Conservation (phyloP, 768 basidiomycete species). For the Coprinellus micaceus region DNA sequence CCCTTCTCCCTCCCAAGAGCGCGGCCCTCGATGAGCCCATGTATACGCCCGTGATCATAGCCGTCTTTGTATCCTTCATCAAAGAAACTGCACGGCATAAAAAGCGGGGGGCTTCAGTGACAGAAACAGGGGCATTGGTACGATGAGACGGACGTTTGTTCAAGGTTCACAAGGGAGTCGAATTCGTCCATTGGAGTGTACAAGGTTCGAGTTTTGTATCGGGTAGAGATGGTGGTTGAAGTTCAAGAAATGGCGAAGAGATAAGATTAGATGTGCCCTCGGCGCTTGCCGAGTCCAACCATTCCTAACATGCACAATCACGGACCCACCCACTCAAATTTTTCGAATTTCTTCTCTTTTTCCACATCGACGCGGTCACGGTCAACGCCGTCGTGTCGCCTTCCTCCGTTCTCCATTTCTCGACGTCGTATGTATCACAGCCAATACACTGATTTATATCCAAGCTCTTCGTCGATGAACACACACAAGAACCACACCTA, state of each 20-base stretch:
- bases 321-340: background rate
- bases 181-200: slow-evolving; percentile 2
- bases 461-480: background rate
- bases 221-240: background rate
- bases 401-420: background rate
- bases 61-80: slow-evolving; percentile 75
- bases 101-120: background rate
- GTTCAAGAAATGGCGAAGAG: background rate
- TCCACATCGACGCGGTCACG: background rate
- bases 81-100: slow-evolving; percentile 59
- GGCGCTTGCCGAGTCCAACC: background rate
- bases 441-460: background rate
- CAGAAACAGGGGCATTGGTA: background rate
- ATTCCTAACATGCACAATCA: background rate
- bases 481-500: background rate
- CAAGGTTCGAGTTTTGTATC: background rate
- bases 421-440: background rate
- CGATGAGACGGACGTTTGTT: slow-evolving; percentile 3
- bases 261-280: slow-evolving; percentile 6
- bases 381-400: too few species aligned
- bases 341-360: background rate
- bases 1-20: slow-evolving; percentile 86
- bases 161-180: slow-evolving; percentile 8
- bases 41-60: slow-evolving; percentile 79
- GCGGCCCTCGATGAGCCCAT: slow-evolving; percentile 88